Percentiles rank a stretch among this genome's conserved stretches.
phyloP scores from a whole-genome alignment of 2,329 filamentous ascomycete species.

The Gaeumannomyces tritici region DNA sequence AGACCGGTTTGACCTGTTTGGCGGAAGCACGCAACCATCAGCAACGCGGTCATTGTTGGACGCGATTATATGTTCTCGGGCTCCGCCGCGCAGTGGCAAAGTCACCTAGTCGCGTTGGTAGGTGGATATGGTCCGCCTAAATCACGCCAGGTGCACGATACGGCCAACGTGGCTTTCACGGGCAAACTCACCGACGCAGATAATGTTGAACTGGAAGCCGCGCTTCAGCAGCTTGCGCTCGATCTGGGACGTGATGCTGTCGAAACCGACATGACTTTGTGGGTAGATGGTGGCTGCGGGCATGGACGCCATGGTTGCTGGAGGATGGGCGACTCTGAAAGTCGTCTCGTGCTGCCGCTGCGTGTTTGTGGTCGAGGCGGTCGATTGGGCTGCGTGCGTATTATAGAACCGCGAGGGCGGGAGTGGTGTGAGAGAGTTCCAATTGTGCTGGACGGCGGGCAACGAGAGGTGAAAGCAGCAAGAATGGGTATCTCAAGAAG shows the following conservation, averaged over 20 bases:
- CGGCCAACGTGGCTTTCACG: background rate
- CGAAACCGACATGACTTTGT: conserved; percentile 98
- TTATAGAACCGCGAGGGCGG: conserved; percentile 14
- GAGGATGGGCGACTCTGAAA: conserved; percentile 11
- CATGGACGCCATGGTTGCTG: conserved; percentile 47
- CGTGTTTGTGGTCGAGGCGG: conserved; percentile 9
- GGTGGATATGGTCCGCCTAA: background rate
- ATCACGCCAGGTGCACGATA: background rate
- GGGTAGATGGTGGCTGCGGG: conserved; percentile 69
- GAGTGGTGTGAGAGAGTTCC: conserved; percentile 12
- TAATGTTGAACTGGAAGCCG: conserved; percentile 96
- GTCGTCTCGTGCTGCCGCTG: background rate
- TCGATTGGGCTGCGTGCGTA: conserved; percentile 17
- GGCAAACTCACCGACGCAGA: conserved; percentile 83
- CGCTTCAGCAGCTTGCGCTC: conserved; percentile 99
- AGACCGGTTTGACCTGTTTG: conserved; percentile 85
- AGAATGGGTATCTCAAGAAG: conserved; percentile 10
- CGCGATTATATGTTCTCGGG: background rate
- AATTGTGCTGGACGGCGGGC: background rate
- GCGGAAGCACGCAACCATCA: background rate
- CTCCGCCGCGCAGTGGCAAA: too few relatives aligned
- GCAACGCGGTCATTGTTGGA: background rate
- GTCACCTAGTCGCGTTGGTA: background rate
- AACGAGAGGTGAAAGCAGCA: conserved; percentile 14
- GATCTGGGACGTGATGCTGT: conserved; percentile 99